Conservation (phyloP, 257 asterid genomes). For the Plantago major region DNA sequence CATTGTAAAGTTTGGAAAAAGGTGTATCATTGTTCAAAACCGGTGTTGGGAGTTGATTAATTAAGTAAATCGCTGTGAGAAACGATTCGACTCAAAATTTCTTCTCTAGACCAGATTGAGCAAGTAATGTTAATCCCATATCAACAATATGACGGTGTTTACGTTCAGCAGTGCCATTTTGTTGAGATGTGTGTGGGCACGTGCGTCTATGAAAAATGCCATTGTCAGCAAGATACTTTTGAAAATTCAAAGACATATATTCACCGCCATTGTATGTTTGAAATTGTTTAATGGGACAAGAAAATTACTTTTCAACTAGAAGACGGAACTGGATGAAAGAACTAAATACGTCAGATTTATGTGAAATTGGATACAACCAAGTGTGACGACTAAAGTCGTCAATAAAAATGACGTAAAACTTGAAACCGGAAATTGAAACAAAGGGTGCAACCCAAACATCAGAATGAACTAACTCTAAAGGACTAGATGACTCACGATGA, state of each 20-base stretch:
- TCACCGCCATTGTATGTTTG: background rate
- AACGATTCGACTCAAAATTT: background rate
- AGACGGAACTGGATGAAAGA: background rate
- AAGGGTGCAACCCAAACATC: slow-evolving; percentile 3
- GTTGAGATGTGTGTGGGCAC: background rate
- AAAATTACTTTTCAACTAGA: background rate
- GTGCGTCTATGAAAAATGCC: background rate
- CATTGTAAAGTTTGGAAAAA: background rate
- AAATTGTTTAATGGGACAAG: background rate
- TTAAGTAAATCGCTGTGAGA: background rate
- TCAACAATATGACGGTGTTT: background rate
- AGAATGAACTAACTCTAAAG: background rate
- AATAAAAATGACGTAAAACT: background rate
- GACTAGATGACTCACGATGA: background rate
- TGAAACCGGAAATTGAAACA: background rate
- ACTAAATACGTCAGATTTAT: background rate
- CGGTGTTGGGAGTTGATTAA: background rate
- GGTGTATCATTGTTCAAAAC: background rate
- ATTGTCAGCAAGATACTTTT: background rate
- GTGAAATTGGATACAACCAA: background rate
- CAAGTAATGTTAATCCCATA: background rate
- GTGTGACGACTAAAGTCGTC: background rate
- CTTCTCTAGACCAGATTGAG: background rate
- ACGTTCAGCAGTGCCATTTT: background rate
- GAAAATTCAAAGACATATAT: background rate